Evolutionary conservation across 2,329 filamentous ascomycete species (phyloP).

Genomic region (Pseudogymnoascus sp.): DNA sequence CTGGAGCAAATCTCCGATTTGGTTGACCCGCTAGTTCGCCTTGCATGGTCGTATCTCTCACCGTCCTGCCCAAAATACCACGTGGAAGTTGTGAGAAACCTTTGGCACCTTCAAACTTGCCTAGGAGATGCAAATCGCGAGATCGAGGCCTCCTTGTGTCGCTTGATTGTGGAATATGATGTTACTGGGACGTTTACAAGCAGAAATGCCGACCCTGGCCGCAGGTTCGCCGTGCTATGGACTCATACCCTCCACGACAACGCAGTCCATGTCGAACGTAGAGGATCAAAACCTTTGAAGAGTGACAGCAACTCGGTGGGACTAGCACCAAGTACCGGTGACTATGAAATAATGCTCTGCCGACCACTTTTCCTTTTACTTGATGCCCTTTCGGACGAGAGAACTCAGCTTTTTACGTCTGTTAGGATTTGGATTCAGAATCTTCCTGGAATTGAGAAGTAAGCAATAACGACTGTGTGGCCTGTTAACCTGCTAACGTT

Average conservation of each 20-base stretch:
- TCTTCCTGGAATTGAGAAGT: conserved; percentile 58
- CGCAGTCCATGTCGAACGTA: conserved; percentile 40
- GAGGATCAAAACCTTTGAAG: conserved; percentile 40
- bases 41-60: conserved; percentile 75
- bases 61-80: conserved; percentile 86
- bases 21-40: conserved; percentile 60
- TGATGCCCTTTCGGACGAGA: conserved; percentile 68
- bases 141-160: conserved; percentile 71
- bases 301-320: conserved; percentile 30
- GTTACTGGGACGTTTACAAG: conserved; percentile 40
- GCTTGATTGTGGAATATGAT: conserved; percentile 56
- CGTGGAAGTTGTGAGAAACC: conserved; percentile 78
- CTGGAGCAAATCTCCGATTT: conserved; percentile 52
- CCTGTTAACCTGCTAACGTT: conserved; percentile 19
- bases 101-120: conserved; percentile 78
- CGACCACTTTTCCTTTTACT: conserved; percentile 76
- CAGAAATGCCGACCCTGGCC: conserved; percentile 53
- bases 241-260: conserved; percentile 64
- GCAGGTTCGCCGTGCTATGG: conserved; percentile 73
- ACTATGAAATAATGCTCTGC: conserved; percentile 68
- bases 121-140: conserved; percentile 62
- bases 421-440: conserved; percentile 75
- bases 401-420: conserved; percentile 67
- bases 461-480: conserved; percentile 22
- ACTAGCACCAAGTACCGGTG: conserved; percentile 49